Base-by-base conservation (phyloP, 257 asterid genomes). In the Salvia rosmarinus region DNA sequence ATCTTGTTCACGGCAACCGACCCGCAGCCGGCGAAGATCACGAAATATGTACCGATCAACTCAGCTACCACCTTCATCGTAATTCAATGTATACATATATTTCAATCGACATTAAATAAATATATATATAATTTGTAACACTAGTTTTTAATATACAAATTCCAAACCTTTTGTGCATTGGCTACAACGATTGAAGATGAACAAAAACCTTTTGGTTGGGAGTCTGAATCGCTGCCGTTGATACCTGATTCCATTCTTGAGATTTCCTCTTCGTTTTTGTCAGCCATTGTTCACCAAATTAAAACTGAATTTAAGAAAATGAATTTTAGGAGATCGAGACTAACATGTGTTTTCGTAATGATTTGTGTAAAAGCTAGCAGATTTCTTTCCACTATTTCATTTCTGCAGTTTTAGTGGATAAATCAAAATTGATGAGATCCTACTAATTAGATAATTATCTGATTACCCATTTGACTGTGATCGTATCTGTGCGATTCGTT, bases 21-120 rank as follows among this genome's bases (percentile, higher is more conserved):
- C 0, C 98, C 97, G 71, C 98, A 90, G 0, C 96, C 98, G 6
- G 88, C 81, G 40, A 90, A 90, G 21, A 90, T 84, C 16, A 90
- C 77, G 34, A 87, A 86, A 35, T 80, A 92, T 0, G 96, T 90
- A 1, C 97, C 95, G 0, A 87, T 58, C 56, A 81, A 52, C 82
- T 92, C 97, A 0, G 97, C 98, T 9, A 85, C 54, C 21, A 81
- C 76, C 97, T 92, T 47, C 57, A n/a, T n/a, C 30, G 25, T 14
- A 32, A 54, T 21, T 1, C n/a, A 21, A 1, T 1, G 3, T 25
- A 25, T 25, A 25, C 30, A 3, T 25, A 25, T 25, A 1, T 25
- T 25, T 25, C 30, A 20, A 52, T 52, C 6, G 14, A 20, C 4
- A 20, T 49, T 8, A 35, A n/a, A 14, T 25, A 25, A 25, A 25